phyloP scores from a whole-genome alignment of 257 asterid genomes.

The Capsicum baccatum region DNA sequence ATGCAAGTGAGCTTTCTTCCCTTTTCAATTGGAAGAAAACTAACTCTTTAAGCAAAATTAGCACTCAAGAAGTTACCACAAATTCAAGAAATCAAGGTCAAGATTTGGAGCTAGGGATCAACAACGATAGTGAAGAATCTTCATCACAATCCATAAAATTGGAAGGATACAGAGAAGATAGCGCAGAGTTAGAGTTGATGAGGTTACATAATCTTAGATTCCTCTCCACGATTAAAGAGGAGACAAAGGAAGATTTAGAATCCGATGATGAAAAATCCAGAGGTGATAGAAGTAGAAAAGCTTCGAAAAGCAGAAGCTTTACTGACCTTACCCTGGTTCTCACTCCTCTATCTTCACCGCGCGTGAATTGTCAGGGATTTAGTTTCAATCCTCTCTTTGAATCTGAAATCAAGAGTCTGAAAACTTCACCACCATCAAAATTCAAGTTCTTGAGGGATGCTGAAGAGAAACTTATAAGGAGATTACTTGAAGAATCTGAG shows the following conservation, averaged over 20 bases:
- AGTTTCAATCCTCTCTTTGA: conserved; percentile 42
- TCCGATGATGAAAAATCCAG: conserved; percentile 60
- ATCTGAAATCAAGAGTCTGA: conserved; percentile 45
- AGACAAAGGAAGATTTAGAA: conserved; percentile 75
- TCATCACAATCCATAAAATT: conserved; percentile 31
- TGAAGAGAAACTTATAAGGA: conserved; percentile 43
- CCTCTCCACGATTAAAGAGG: conserved; percentile 77
- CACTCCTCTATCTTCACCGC: conserved; percentile 67
- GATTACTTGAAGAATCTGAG: conserved; percentile 31
- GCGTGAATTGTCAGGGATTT: conserved; percentile 39
- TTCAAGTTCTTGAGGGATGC: conserved; percentile 51
- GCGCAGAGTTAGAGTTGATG: conserved; percentile 35
- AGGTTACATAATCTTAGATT: conserved; percentile 52
- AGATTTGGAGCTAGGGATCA: conserved; percentile 5
- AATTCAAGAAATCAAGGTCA: background rate
- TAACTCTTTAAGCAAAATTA: conserved; percentile 32
- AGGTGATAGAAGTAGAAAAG: conserved; percentile 49
- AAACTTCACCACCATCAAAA: conserved; percentile 51
- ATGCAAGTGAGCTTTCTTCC: conserved; percentile 32
- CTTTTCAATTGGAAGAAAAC: conserved; percentile 43
- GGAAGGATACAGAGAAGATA: conserved; percentile 41
- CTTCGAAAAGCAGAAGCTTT: conserved; percentile 39
- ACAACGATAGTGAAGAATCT: background rate
- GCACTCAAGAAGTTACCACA: background rate
- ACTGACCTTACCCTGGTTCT: conserved; percentile 50